A percentile compares a stretch with the other conserved stretches of the same genome.
These are phyloP conservation scores for Cyberlindnera lachancei DNA, from an alignment of 805 yeast species.

Conservation along the genomic window DNA sequence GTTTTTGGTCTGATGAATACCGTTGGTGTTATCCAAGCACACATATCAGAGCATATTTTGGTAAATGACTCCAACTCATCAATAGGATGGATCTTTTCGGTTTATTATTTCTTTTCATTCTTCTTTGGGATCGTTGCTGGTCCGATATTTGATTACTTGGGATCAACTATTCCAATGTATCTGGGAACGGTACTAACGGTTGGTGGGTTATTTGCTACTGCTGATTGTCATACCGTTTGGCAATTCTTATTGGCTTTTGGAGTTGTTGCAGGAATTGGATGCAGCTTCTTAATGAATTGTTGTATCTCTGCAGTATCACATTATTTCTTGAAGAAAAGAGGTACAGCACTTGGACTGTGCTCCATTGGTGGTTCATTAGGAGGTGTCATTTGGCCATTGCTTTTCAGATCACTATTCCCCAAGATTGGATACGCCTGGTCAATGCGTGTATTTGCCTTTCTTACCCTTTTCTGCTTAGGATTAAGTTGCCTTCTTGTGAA, in stretches of 20 bases:
- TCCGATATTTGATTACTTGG: conserved; percentile 52
- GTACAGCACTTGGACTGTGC: conserved; percentile 34
- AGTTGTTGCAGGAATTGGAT: conserved; percentile 34
- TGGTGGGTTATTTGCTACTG: conserved; percentile 35
- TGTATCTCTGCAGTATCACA: conserved; percentile 36
- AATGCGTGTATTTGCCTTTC: conserved; percentile 38
- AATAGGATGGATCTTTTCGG: conserved; percentile 62
- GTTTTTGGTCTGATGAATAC: conserved; percentile 62
- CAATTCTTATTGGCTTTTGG: conserved; percentile 48
- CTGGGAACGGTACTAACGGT: conserved; percentile 38
- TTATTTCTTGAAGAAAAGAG: conserved; percentile 35
- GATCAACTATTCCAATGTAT: conserved; percentile 38
- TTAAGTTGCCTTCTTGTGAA: conserved; percentile 28
- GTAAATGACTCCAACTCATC: conserved; percentile 35
- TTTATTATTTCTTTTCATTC: conserved; percentile 21
- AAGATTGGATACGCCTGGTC: conserved; percentile 45
- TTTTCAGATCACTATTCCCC: conserved; percentile 30
- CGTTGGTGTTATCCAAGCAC: conserved; percentile 61
- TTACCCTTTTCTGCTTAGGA: conserved; percentile 21
- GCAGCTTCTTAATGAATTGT: conserved; percentile 37
- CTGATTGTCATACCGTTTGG: conserved; percentile 33
- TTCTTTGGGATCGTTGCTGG: conserved; percentile 32
- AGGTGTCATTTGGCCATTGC: conserved; percentile 37
- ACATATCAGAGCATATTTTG: conserved; percentile 47
- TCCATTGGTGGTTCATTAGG: conserved; percentile 43